These are phyloP conservation scores for Sporothrix mexicana DNA, from an alignment of 2,329 filamentous ascomycete species.

Conservation along the genomic window DNA sequence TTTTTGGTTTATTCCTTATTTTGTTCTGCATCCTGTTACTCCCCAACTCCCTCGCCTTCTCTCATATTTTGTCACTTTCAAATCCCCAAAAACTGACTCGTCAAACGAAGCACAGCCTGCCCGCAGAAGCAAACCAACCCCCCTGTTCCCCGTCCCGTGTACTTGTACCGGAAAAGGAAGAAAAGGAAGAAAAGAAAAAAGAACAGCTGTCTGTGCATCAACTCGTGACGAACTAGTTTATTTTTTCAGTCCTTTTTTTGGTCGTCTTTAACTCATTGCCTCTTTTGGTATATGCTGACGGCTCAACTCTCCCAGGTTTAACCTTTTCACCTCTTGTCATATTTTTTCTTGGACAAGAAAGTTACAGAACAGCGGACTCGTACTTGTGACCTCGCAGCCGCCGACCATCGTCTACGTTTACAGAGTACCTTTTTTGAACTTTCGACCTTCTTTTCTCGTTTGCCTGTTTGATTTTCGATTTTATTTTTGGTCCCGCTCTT, in stretches of 20 bases:
- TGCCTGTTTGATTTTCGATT: background rate
- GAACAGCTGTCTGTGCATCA: background rate
- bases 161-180: slow-evolving; percentile 7
- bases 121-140: no score
- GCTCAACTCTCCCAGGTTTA: no score
- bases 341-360: no score
- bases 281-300: no score
- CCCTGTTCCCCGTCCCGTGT: background rate
- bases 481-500: background rate
- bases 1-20: background rate
- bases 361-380: no score
- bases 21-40: background rate
- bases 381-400: no score
- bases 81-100: slow-evolving; percentile 17
- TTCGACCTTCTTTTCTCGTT: background rate
- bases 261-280: background rate
- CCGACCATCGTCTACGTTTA: no score
- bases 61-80: background rate
- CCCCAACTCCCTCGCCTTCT: no score
- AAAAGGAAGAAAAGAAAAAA: background rate
- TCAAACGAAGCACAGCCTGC: slow-evolving; percentile 21
- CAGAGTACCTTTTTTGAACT: background rate
- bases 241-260: background rate
- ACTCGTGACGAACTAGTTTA: background rate
- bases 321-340: no score